A percentile compares a stretch with the other conserved stretches of the same genome.
These are phyloP conservation scores for Leptodontidium sp. DNA, from an alignment of 2,329 filamentous ascomycete genomes.

Conservation along the genomic window DNA sequence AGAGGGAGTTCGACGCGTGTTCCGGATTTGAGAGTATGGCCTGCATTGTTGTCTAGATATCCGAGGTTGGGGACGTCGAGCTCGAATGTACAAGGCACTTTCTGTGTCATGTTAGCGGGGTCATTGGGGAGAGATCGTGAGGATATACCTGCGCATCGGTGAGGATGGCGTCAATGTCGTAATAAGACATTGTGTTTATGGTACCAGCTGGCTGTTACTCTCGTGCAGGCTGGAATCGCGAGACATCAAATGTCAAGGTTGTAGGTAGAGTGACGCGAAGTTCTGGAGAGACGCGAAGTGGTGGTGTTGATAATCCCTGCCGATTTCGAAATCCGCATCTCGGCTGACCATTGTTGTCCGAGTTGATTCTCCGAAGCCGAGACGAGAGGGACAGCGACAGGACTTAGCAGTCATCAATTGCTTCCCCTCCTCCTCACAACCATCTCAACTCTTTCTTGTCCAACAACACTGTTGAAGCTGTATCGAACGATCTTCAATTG, in stretches of 20 bases:
- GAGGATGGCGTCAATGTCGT: slow-evolving; percentile 84
- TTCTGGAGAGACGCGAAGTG: slow-evolving; percentile 21
- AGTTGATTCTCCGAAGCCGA: not conserved
- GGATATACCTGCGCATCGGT: slow-evolving; percentile 77
- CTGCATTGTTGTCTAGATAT: slow-evolving; percentile 85
- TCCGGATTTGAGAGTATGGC: slow-evolving; percentile 75
- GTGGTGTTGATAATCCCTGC: slow-evolving; percentile 31
- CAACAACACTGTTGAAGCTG: slow-evolving; percentile 23
- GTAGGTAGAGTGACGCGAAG: slow-evolving; percentile 11
- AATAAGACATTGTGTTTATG: slow-evolving; percentile 72
- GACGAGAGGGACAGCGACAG: slow-evolving; percentile 9
- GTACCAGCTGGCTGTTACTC: slow-evolving; percentile 16
- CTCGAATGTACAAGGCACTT: slow-evolving; percentile 95
- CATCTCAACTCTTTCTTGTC: slow-evolving; percentile 20
- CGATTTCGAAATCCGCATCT: slow-evolving; percentile 23
- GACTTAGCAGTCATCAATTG: slow-evolving; percentile 8
- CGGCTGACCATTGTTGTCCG: slow-evolving; percentile 19
- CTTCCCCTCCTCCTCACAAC: slow-evolving; percentile 10
- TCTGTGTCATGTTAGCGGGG: slow-evolving; percentile 58
- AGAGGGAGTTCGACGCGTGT: slow-evolving; percentile 85
- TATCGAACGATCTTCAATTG: slow-evolving; percentile 30
- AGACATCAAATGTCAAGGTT: slow-evolving; percentile 14
- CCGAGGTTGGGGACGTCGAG: slow-evolving; percentile 87
- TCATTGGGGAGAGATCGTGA: slow-evolving; percentile 13
- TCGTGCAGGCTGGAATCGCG: not conserved